Evolutionary conservation across 768 basidiomycete genomes (phyloP), one percentile per base, ranked within the genome.

Genomic region (Tylopilus sp.): DNA sequence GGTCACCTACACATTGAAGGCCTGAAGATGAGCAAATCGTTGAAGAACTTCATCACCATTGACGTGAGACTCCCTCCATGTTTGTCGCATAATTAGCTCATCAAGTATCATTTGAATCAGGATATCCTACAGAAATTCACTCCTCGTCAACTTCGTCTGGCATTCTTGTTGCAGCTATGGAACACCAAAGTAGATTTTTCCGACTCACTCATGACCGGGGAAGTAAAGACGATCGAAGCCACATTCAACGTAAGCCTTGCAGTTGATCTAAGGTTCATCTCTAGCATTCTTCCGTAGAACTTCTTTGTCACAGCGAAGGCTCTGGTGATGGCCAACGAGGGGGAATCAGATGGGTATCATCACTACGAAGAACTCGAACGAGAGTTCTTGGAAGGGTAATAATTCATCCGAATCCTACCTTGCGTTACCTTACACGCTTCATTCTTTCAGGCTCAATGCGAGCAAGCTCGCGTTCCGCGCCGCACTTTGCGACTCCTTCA

Each of bases 31-130:
- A 94, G 91, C 75, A 99, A 99, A 73, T 95, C 92, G 11, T 73
- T 99, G 57, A 99, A 99, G 71, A 99, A 99, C 67, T 99, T 98
- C 68, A 97, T 98, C 63, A 98, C 97, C 8, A 97, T 99, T 52
- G 86, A 90, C 62, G 89, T 90, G 64, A 68, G 86, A 63, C 36
- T 9, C 16, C 12, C n/a, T 26, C 22, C 28, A n/a, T 44, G 50
- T 40, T 45, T 45, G 29, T 17, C n/a, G 8, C 41, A 34, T 11
- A 54, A 26, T 36, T 22, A 43, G 29, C 24, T 38, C 34, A 42
- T 57, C 11, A 64, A 37, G 12, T 30, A 36, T n/a, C 17, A 37
- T 50, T 45, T 47, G 33, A 48, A 58, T 31, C 66, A 95, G 91
- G 93, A 97, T 72, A 92, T 95, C 28, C 71, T 99, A 16, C 75